Evolutionary conservation across 345 rosid genomes (phyloP).

Genomic region (Bruguiera gymnorhiza): DNA sequence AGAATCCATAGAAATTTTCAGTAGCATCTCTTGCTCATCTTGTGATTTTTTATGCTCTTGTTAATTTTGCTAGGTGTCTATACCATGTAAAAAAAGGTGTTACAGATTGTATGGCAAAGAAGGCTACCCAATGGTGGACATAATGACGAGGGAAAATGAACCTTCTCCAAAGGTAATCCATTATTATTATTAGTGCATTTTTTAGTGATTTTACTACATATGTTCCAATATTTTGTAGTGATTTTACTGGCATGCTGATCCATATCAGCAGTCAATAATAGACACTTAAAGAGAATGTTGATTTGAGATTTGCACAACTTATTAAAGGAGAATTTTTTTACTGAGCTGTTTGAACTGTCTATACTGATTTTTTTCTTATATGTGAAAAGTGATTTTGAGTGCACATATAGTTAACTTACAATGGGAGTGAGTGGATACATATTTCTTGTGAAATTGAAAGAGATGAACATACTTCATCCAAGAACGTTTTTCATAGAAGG

Average conservation of each 20-base stretch:
- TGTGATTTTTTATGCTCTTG: background rate
- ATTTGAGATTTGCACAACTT: background rate
- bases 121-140: slow-evolving; percentile 92
- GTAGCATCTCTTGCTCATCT: background rate
- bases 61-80: slow-evolving; percentile 58
- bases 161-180: slow-evolving; percentile 72
- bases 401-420: too few relatives aligned
- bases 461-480: too few relatives aligned
- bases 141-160: slow-evolving; percentile 91
- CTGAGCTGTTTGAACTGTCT: background rate
- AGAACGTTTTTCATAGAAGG: too few relatives aligned
- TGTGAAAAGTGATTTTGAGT: too few relatives aligned
- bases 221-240: background rate
- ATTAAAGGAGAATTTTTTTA: background rate
- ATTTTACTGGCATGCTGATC: background rate
- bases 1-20: slow-evolving; percentile 1
- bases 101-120: slow-evolving; percentile 83
- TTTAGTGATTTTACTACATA: background rate
- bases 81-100: slow-evolving; percentile 81
- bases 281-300: background rate
- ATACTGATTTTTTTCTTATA: too few relatives aligned
- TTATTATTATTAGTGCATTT: background rate
- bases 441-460: too few relatives aligned
- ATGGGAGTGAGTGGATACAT: too few relatives aligned
- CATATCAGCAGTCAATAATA: background rate